phyloP scores from a whole-genome alignment of 192 early-diverging fungal species.

The Lobosporangium transversale region DNA sequence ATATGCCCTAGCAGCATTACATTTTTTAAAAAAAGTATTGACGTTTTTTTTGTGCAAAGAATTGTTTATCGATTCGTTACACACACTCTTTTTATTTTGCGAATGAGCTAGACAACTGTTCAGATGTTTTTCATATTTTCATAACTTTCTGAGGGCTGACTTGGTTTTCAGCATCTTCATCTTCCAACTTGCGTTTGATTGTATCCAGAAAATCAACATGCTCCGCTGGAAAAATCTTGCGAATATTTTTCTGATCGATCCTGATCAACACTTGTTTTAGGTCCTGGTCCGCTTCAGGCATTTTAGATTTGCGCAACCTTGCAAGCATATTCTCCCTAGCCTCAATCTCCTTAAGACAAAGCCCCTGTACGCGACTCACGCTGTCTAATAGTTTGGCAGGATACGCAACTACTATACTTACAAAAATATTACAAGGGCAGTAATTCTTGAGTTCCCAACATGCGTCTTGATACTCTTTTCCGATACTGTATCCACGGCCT shows the following conservation, averaged over 20 bases:
- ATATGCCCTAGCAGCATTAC: too few relatives aligned
- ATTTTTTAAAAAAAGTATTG: too few relatives aligned
- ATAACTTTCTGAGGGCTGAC: too few relatives aligned
- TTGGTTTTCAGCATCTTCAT: slow-evolving; percentile 4
- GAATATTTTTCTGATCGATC: slow-evolving; percentile 17
- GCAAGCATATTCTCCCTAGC: neutral
- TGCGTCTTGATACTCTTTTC: neutral
- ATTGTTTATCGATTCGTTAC: too few relatives aligned
- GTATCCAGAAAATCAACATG: slow-evolving; percentile 21
- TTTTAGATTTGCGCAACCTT: neutral
- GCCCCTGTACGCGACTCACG: neutral
- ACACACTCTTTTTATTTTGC: too few relatives aligned
- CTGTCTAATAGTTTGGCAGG: slow-evolving; percentile 3
- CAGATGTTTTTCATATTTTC: too few relatives aligned
- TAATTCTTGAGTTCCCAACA: neutral
- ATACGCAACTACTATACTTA: slow-evolving; percentile 1
- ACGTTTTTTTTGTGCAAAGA: too few relatives aligned
- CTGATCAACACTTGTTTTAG: slow-evolving; percentile 22
- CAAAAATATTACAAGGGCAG: neutral
- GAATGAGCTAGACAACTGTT: too few relatives aligned
- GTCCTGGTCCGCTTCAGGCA: neutral
- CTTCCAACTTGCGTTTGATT: slow-evolving; percentile 10
- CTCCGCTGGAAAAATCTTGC: slow-evolving; percentile 18
- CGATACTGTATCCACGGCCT: neutral
- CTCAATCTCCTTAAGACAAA: neutral